These are phyloP conservation scores for Vaucheria bursata DNA, from an alignment of 352 stramenopile genomes.

Conservation along the genomic window DNA sequence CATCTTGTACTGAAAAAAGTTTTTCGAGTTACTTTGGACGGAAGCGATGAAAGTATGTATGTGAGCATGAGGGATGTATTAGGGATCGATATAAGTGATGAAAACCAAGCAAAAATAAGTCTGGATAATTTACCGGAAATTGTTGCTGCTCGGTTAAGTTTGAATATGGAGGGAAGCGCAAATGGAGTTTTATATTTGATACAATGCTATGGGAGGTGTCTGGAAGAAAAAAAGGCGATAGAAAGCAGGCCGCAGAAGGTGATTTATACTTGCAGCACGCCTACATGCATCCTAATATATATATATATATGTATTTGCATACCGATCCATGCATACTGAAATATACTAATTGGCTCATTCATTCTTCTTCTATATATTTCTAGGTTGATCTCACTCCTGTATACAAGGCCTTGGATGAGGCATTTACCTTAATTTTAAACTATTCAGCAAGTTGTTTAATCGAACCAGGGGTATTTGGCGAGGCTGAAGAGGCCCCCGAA, in stretches of 20 bases:
- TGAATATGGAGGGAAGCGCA: neutral
- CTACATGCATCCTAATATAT: no score
- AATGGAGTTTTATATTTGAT: constrained; percentile 14
- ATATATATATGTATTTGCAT: no score
- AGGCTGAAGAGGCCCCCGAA: neutral
- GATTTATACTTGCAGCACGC: no score
- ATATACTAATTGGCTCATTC: no score
- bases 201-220: constrained; percentile 18
- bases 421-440: constrained; percentile 27
- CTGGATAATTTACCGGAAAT: neutral
- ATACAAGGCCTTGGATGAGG: constrained; percentile 11
- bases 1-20: neutral
- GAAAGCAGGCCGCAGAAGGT: no score
- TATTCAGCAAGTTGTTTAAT: constrained; percentile 44
- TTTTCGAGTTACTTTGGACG: neutral
- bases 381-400: constrained; percentile 20
- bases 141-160: neutral
- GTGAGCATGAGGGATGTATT: neutral
- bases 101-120: no score
- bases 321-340: no score
- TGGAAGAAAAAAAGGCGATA: constrained; percentile 22
- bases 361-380: no score
- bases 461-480: constrained; percentile 15
- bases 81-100: no score
- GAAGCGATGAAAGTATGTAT: neutral